Evolutionary conservation across 2,329 filamentous ascomycete species (phyloP).

Genomic region (Stachybotrys chartarum): DNA sequence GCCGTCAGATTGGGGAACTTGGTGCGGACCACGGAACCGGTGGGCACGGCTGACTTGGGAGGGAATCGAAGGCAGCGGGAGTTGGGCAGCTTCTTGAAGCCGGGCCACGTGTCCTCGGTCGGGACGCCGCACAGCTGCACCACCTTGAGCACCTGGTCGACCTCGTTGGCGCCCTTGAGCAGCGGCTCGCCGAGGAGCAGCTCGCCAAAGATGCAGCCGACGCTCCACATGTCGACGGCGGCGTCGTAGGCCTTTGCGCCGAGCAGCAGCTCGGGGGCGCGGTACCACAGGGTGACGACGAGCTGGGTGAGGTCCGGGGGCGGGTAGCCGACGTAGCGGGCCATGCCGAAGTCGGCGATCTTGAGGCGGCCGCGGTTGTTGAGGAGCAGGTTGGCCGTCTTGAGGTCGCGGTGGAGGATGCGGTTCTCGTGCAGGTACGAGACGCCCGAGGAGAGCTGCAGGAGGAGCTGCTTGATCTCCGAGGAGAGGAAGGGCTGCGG

Average conservation of each 20-base stretch:
- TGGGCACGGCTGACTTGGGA: constrained; percentile 37
- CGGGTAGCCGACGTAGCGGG: constrained; percentile 77
- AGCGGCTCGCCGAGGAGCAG: constrained; percentile 76
- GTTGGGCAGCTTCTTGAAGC: constrained; percentile 80
- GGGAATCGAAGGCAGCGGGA: constrained; percentile 66
- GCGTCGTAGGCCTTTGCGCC: constrained; percentile 68
- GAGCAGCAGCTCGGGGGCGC: constrained; percentile 81
- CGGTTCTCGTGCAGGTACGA: constrained; percentile 81
- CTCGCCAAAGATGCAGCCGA: constrained; percentile 94
- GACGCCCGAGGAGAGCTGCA: constrained; percentile 74
- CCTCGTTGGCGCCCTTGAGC: constrained; percentile 85
- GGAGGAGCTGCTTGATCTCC: constrained; percentile 83
- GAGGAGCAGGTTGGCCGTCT: constrained; percentile 88
- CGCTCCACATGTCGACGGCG: constrained; percentile 88
- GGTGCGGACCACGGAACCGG: constrained; percentile 56
- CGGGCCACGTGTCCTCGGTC: constrained; percentile 75
- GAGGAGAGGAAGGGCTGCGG: constrained; percentile 86
- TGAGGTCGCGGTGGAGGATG: constrained; percentile 91
- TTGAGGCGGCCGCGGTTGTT: constrained; percentile 94
- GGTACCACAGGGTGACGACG: constrained; percentile 97
- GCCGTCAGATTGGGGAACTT: constrained; percentile 77
- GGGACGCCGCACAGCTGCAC: constrained; percentile 87
- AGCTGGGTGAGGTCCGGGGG: constrained; percentile 76
- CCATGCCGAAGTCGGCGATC: constrained; percentile 97
- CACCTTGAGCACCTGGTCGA: constrained; percentile 80